Base-by-base conservation (phyloP, 805 yeast genomes). In the Dipodascopsis uninucleata region DNA sequence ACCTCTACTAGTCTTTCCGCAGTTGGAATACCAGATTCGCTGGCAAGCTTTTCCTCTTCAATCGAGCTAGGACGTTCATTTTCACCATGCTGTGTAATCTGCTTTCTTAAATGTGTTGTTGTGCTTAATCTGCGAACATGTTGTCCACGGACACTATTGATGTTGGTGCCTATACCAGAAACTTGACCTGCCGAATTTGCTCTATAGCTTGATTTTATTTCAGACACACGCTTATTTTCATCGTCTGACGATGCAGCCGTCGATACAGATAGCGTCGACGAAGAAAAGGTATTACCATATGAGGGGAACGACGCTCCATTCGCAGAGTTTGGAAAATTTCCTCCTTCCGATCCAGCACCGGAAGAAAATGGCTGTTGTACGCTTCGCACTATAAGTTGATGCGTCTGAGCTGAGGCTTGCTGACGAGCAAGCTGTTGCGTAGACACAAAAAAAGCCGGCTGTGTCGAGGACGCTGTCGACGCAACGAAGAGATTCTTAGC, bases 351-450 rank as follows among this genome's bases (percentile, higher is more conserved):
- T 16, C 49, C 49, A 17, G 41, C 39, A 6, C 49, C 51, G 20
- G 49, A 33, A 18, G 53, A 43, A 35, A 41, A 48, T 14, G 50
- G 42, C 22, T 39, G 41, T 21, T 47, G 41, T 36, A 36, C 35
- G 3, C 43, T 31, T 25, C 53, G 50, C 29, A 41, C 29, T 31
- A 49, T 20, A 25, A 53, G 33, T 52, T 49, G 53, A 32, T 59
- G 62, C 5, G 63, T 52, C 49, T 65, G 70, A 12, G 61, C 56
- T 18, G 49, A 14, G 9, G 48, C 57, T 33, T 55, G 43, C 56
- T 68, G 68, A 47, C 67, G 70, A 23, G 59, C 61, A 36, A 65
- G 61, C 43, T 67, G 70, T 23, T 62, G 65, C 5, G 71, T 68
- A 17, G 72, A 61, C 28, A 63, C 63, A 44, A 69, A 69, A 52